phyloP scores from a whole-genome alignment of 2,329 filamentous ascomycete genomes.

The Exophiala sideris region DNA sequence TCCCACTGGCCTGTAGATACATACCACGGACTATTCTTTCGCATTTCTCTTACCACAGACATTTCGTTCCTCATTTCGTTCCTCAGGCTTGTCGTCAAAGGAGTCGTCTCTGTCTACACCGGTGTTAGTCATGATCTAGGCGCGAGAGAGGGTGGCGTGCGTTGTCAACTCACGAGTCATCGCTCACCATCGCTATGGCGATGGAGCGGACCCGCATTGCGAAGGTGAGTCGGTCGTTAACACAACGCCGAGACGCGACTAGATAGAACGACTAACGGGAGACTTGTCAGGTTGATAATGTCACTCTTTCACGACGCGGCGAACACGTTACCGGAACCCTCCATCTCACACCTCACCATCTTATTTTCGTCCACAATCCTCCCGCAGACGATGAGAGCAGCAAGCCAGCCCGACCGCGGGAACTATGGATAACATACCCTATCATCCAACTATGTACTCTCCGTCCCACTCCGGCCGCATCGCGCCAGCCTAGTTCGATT shows the following conservation, averaged over 20 bases:
- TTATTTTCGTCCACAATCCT: slow-evolving; percentile 60
- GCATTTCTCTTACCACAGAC: background rate
- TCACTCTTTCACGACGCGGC: slow-evolving; percentile 57
- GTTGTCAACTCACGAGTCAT: too few species aligned
- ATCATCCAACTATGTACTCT: slow-evolving; percentile 81
- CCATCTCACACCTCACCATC: slow-evolving; percentile 61
- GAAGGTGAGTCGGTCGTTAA: slow-evolving; percentile 21
- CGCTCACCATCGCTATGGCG: slow-evolving; percentile 18
- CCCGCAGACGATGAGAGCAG: slow-evolving; percentile 42
- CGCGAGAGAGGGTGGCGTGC: background rate
- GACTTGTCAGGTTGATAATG: slow-evolving; percentile 48
- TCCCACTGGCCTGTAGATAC: background rate
- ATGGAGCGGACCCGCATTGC: slow-evolving; percentile 30
- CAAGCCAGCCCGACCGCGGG: slow-evolving; percentile 49
- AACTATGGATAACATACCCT: slow-evolving; percentile 92
- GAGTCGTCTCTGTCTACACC: background rate
- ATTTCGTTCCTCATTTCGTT: background rate
- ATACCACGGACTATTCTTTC: background rate
- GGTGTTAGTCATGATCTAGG: background rate
- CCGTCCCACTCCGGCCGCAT: slow-evolving; percentile 66
- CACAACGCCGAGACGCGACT: background rate
- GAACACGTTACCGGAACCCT: slow-evolving; percentile 58
- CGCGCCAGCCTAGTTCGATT: slow-evolving; percentile 73
- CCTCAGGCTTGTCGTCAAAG: background rate
- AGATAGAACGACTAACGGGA: slow-evolving; percentile 14